Conservation (phyloP, 1,139 yeast genomes). For the Magnusiomyces magnusii region DNA sequence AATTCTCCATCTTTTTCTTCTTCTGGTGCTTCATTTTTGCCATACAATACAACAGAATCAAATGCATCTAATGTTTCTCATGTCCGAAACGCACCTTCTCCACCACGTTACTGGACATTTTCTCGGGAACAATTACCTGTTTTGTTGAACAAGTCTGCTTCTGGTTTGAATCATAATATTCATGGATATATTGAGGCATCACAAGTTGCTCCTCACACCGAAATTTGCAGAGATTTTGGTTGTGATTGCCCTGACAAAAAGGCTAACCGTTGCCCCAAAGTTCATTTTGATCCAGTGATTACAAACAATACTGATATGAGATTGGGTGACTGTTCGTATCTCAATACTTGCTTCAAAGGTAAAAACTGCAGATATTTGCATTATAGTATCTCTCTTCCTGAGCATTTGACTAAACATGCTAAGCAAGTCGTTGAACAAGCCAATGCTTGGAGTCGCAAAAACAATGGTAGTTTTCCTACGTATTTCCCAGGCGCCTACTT, state of each 20-base stretch:
- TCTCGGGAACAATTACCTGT: too few species aligned
- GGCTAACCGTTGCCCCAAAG: constrained; percentile 20
- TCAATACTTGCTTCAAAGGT: constrained; percentile 88
- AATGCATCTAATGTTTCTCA: too few species aligned
- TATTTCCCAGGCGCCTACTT: not conserved
- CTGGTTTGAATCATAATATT: too few species aligned
- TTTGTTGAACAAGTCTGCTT: too few species aligned
- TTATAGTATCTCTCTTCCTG: constrained; percentile 44
- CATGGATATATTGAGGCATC: too few species aligned
- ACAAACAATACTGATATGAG: constrained; percentile 48
- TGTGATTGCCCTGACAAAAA: constrained; percentile 2
- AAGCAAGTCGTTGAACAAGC: not conserved
- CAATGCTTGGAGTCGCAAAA: not conserved
- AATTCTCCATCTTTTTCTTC: too few species aligned
- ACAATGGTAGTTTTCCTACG: not conserved
- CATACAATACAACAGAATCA: too few species aligned
- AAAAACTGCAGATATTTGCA: constrained; percentile 76
- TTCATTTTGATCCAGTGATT: constrained; percentile 32
- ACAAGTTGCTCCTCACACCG: not conserved
- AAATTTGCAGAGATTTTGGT: not conserved
- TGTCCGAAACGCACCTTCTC: too few species aligned
- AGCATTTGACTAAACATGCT: constrained; percentile 3
- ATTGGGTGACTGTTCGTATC: constrained; percentile 89
- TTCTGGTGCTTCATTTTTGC: too few species aligned
- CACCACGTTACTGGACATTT: too few species aligned